phyloP scores from a whole-genome alignment of 495 filamentous ascomycete species.

The Penicillium verhagenii region DNA sequence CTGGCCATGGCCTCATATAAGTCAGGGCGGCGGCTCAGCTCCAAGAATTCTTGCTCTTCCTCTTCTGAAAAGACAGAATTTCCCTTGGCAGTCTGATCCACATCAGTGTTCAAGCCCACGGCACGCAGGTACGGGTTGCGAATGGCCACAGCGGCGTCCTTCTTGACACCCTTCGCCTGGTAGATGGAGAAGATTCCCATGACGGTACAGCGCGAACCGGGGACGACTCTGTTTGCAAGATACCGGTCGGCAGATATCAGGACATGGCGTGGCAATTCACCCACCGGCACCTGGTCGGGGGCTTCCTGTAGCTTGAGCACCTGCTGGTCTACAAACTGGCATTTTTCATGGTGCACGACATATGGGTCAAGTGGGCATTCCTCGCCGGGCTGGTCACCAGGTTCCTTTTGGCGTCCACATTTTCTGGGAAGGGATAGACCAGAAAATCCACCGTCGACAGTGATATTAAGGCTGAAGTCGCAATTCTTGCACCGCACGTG shows the following conservation, averaged over 20 bases:
- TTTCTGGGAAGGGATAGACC: slow-evolving; percentile 78
- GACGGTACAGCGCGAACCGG: slow-evolving; percentile 89
- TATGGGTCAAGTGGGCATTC: slow-evolving; percentile 94
- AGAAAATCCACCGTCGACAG: slow-evolving; percentile 79
- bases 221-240: slow-evolving; percentile 92
- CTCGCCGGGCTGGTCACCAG: slow-evolving; percentile 57
- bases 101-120: slow-evolving; percentile 84
- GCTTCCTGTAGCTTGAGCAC: slow-evolving; percentile 98
- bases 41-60: slow-evolving; percentile 96
- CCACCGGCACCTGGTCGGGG: slow-evolving; percentile 95
- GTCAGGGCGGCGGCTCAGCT: slow-evolving; percentile 86
- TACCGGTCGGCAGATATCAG: slow-evolving; percentile 94
- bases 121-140: slow-evolving; percentile 95
- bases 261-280: slow-evolving; percentile 92
- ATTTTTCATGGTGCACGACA: slow-evolving; percentile 91
- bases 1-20: slow-evolving; percentile 86
- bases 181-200: slow-evolving; percentile 99
- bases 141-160: slow-evolving; percentile 85
- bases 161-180: slow-evolving; percentile 83
- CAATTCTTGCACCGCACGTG: slow-evolving; percentile 90
- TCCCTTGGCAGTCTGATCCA: slow-evolving; percentile 88
- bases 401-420: slow-evolving; percentile 61
- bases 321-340: slow-evolving; percentile 95
- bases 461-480: slow-evolving; percentile 66
- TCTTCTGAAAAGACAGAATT: slow-evolving; percentile 85